Base-by-base conservation (phyloP, 2,329 filamentous ascomycete species). In the Xylariales sp. region DNA sequence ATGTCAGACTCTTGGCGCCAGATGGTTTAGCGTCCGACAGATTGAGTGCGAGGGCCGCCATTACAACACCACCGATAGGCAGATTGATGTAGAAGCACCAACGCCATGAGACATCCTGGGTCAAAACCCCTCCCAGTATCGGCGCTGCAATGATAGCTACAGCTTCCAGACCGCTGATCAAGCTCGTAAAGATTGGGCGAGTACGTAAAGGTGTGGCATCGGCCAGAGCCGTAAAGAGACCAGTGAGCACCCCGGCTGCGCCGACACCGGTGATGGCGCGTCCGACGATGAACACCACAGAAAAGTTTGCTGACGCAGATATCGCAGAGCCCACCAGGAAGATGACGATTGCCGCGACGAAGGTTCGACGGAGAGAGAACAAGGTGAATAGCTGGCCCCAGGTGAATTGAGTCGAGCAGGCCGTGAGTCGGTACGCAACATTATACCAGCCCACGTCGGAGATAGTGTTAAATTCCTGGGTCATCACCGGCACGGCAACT, bases 301-400 rank as follows among this genome's bases (percentile, higher is more conserved):
- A 61, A 43, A 39, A 60, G 5, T 62, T 58, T 7, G 64, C 57
- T 0, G 58, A 49, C 5, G 55, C 64, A 43, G 58, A 63, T 20
- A 68, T 45, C 19, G 59, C 49, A 9, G 58, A 61, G 7, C 64
- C 64, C 34, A 62, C 35, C 48, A 61, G 55, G 43, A 63, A 64
- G 18, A 62, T 42, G 18, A 51, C 14, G 40, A 63, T 50, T 20
- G 52, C 39, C 4, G 43, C 16, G 9, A 62, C 35, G 38, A 60
- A 61, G 35, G 50, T 48, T 18, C 32, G 62, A 47, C 34, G 49
- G 51, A 31, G 4, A 14, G 22, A n/a, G 49, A 56, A 60, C 39
- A 62, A 58, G 40, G 53, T 60, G 50, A 62, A 66, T 12, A 60
- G 43, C 45, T 62, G 64, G 31, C 62, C 61, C 38, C 59, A 65